These are phyloP conservation scores for Wallacemonas collosoma DNA, from an alignment of 208 protist species.

Conservation along the genomic window DNA sequence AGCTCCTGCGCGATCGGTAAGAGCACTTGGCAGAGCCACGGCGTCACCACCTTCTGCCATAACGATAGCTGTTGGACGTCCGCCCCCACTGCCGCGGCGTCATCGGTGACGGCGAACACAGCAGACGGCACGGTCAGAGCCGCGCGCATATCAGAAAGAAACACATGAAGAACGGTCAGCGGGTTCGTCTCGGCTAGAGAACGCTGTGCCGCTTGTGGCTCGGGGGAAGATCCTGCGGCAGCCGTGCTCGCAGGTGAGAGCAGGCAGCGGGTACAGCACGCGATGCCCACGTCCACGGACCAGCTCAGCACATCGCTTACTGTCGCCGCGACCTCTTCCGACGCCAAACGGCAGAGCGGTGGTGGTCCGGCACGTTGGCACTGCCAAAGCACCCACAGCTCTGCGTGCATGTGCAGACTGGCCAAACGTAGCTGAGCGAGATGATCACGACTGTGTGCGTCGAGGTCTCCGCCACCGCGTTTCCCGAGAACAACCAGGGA, in stretches of 20 bases:
- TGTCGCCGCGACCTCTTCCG: not conserved
- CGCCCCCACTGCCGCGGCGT: not conserved
- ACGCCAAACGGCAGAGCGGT: not conserved
- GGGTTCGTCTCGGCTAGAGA: too few species aligned
- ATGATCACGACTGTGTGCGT: not conserved
- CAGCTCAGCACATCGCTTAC: not conserved
- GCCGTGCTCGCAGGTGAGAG: not conserved
- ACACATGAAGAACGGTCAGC: not conserved
- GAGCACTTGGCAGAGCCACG: constrained; percentile 7
- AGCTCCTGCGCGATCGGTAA: not conserved
- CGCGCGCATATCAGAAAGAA: not conserved
- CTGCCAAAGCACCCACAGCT: not conserved
- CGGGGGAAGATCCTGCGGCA: too few species aligned
- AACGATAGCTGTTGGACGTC: not conserved
- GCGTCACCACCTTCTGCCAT: not conserved
- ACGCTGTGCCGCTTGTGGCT: too few species aligned
- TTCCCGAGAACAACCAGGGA: not conserved
- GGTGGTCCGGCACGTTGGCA: not conserved
- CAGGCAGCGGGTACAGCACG: not conserved
- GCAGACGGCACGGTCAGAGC: not conserved
- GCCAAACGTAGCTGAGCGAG: not conserved
- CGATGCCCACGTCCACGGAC: not conserved
- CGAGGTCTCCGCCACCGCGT: not conserved
- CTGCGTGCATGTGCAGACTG: not conserved
- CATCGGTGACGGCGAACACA: not conserved